Percentiles rank a stretch among this genome's conserved stretches.
phyloP scores from a whole-genome alignment of 139 green algal species.

The Dunaliella primolecta region DNA sequence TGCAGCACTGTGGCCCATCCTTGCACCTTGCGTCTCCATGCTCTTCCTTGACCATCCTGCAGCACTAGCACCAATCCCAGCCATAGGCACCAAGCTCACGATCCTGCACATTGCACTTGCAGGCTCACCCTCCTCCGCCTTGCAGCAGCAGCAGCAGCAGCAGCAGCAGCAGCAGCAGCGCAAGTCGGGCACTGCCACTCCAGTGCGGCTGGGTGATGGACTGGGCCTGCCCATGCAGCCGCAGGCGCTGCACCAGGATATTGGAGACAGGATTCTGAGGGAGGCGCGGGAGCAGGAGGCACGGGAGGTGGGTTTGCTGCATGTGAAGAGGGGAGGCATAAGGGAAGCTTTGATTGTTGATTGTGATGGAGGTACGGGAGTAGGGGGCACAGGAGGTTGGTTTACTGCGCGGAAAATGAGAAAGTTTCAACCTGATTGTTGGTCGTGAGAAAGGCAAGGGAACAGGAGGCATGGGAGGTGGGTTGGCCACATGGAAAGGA shows the following conservation, averaged over 20 bases:
- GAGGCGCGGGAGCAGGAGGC: neutral
- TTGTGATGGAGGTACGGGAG: too few relatives aligned
- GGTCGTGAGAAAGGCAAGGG: neutral
- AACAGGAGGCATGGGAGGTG: neutral
- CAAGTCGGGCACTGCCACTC: neutral
- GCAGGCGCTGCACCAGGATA: neutral
- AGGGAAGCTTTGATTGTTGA: too few relatives aligned
- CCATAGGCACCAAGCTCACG: too few relatives aligned
- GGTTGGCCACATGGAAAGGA: too few relatives aligned
- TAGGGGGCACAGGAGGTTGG: too few relatives aligned
- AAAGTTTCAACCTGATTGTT: too few relatives aligned
- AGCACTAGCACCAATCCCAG: too few relatives aligned
- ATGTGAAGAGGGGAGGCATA: too few relatives aligned
- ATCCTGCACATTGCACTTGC: too few relatives aligned
- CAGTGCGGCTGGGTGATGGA: neutral
- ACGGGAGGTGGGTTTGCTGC: neutral
- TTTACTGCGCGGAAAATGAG: too few relatives aligned
- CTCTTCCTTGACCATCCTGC: neutral
- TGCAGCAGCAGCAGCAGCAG: neutral
- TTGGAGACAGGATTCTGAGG: neutral
- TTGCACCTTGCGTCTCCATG: neutral
- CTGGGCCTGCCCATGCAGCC: neutral
- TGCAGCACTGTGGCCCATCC: neutral
- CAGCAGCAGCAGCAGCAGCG: neutral
- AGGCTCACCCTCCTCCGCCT: neutral